Conservation (phyloP, 139 green algal genomes). For the Pseudopediastrum boryanum region DNA sequence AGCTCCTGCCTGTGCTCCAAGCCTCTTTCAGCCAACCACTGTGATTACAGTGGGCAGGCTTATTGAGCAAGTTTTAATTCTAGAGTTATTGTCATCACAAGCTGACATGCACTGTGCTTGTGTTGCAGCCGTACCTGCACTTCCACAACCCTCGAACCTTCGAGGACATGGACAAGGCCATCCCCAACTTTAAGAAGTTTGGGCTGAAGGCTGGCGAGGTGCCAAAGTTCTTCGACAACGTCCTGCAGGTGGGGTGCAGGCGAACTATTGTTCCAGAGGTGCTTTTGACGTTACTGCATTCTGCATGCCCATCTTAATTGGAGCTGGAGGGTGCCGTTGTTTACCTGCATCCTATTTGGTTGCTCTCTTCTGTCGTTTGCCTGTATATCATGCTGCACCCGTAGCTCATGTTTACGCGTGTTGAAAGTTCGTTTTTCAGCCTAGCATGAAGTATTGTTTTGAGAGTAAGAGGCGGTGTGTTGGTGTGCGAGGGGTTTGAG, state of each 20-base stretch:
- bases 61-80: too few relatives aligned
- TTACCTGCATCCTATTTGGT: background rate
- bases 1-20: too few relatives aligned
- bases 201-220: constrained; percentile 52
- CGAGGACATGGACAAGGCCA: constrained; percentile 58
- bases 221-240: constrained; percentile 62
- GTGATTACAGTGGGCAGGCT: too few relatives aligned
- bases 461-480: too few relatives aligned
- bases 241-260: constrained; percentile 33
- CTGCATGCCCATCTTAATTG: constrained; percentile 22
- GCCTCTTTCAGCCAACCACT: too few relatives aligned
- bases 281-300: constrained; percentile 5
- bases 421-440: too few relatives aligned
- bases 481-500: too few relatives aligned
- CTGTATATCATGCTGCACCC: background rate
- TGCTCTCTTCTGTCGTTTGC: background rate
- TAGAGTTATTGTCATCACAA: too few relatives aligned
- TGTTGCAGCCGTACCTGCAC: constrained; percentile 62
- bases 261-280: background rate
- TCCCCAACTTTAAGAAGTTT: constrained; percentile 66
- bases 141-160: constrained; percentile 68
- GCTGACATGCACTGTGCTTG: too few relatives aligned
- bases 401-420: too few relatives aligned
- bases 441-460: too few relatives aligned
- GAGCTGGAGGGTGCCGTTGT: background rate